These are phyloP conservation scores for Cicer yamashitae DNA, from an alignment of 306 rosid genomes.

Conservation along the genomic window DNA sequence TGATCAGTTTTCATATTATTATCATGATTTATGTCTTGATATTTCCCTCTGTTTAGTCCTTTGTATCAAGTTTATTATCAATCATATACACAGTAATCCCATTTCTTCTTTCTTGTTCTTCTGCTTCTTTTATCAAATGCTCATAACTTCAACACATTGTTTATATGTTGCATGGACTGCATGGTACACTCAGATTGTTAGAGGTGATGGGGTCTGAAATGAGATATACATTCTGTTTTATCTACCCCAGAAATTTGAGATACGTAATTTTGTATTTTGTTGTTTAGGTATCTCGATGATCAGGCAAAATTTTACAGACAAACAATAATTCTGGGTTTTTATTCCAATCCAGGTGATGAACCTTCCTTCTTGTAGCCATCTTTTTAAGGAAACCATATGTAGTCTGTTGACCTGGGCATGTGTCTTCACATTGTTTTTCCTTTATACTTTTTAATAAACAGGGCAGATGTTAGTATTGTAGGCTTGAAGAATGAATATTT, in stretches of 20 bases:
- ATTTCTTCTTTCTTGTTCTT: not conserved
- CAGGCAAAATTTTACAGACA: slow-evolving; percentile 82
- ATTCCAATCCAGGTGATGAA: slow-evolving; percentile 73
- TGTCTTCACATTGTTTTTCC: slow-evolving; percentile 16
- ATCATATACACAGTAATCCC: not conserved
- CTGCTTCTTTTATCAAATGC: not conserved
- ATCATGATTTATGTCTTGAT: not conserved
- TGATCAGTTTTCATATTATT: slow-evolving; percentile 2
- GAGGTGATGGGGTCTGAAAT: not conserved
- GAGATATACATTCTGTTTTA: slow-evolving; percentile 5
- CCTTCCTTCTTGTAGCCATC: slow-evolving; percentile 27
- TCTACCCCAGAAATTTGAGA: slow-evolving; percentile 20
- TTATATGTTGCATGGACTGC: slow-evolving; percentile 36
- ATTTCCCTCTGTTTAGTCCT: not conserved
- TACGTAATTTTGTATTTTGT: slow-evolving; percentile 38
- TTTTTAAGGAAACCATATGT: slow-evolving; percentile 11
- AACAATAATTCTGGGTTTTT: slow-evolving; percentile 70
- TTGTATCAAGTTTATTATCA: not conserved
- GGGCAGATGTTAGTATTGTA: slow-evolving; percentile 35
- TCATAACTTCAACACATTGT: slow-evolving; percentile 5
- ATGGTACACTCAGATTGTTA: slow-evolving; percentile 18
- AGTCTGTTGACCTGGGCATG: not conserved
- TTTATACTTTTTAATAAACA: slow-evolving; percentile 25
- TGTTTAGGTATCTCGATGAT: slow-evolving; percentile 76
- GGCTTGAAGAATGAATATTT: slow-evolving; percentile 8